Base-by-base conservation (phyloP, 2,329 filamentous ascomycete genomes). In the Amauroascus verrucosus region DNA sequence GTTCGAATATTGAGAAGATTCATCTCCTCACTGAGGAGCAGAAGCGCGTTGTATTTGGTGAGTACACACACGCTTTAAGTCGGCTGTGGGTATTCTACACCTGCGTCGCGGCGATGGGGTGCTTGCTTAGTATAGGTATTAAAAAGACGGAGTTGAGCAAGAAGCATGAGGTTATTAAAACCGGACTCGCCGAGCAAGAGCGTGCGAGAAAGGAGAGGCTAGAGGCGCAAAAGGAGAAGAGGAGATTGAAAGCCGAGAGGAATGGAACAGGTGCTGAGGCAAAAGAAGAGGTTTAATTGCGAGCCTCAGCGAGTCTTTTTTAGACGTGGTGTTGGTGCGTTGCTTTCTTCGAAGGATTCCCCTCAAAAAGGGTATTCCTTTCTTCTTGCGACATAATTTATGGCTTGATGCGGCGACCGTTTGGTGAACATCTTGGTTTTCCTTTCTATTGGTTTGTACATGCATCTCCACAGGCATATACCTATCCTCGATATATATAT, bases 21-120 rank as follows among this genome's bases (percentile, higher is more conserved):
- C 66, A 57, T 11, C 60, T 63, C 0, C 55, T 63, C 0, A 57
- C 52, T 6, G 70, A 74, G 58, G 62, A 62, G 32, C 37, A 57
- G 0, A 50, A 50, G 32, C 43, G 48, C 6, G 66, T 70, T 2
- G 69, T 78, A 0, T 65, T 72, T 28, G 57, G 62, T 0, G 69
- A 70, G 0, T 75, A 76, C 54, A 71, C 67, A 5, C 63, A 63
- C 40, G 67, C 71, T 1, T 61, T 79, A 46, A 72, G 67, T 55
- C 72, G 74, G 26, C 72, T 75, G 57, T 79, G 76, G 74, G 73
- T 78, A 40, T 70, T 77, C 48, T 78, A 76, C 52, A 69, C 71
- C 0, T 64, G 56, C 14, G 57, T 72, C 3, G 64, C 61, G 2
- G 70, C 58, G 1, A 14, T 68, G 6, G 71, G 69, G 1, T 59